Evolutionary conservation across 768 basidiomycete genomes (phyloP).

Genomic region (Amanita exitialis): DNA sequence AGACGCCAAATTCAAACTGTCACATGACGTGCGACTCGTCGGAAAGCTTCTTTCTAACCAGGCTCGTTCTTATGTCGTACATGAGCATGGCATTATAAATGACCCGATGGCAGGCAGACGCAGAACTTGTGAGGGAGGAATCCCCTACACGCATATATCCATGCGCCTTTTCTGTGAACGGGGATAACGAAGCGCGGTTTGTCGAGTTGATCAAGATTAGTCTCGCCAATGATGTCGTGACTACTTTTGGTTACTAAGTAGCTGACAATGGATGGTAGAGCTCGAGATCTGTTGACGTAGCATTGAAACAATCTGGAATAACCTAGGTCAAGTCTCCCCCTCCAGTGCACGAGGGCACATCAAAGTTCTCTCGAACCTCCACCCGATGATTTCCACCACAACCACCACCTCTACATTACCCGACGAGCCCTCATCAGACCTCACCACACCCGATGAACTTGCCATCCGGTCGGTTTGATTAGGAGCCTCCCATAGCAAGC

Average conservation of each 20-base stretch:
- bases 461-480: conserved; percentile 61
- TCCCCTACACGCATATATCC: conserved; percentile 56
- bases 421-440: conserved; percentile 19
- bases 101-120: conserved; percentile 71
- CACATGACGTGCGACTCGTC: no score
- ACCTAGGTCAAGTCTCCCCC: conserved; percentile 46
- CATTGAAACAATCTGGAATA: conserved; percentile 65
- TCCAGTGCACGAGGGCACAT: conserved; percentile 51
- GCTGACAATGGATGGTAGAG: conserved; percentile 27
- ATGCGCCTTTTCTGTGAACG: conserved; percentile 29
- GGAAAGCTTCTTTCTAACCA: conserved; percentile 18
- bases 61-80: conserved; percentile 76
- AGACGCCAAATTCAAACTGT: no score
- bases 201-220: conserved; percentile 52
- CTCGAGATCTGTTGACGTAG: conserved; percentile 47
- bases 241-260: neutral
- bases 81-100: conserved; percentile 61
- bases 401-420: neutral
- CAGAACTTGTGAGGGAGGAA: conserved; percentile 48
- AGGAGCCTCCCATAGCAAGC: conserved; percentile 54
- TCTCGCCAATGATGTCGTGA: conserved; percentile 44
- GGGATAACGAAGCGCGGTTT: conserved; percentile 41
- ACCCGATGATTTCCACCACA: conserved; percentile 29
- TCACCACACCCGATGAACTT: conserved; percentile 64
- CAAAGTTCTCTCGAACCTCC: conserved; percentile 35